These are phyloP conservation scores for Silene uniflora DNA, from an alignment of 148 eudicot species.

Conservation along the genomic window DNA sequence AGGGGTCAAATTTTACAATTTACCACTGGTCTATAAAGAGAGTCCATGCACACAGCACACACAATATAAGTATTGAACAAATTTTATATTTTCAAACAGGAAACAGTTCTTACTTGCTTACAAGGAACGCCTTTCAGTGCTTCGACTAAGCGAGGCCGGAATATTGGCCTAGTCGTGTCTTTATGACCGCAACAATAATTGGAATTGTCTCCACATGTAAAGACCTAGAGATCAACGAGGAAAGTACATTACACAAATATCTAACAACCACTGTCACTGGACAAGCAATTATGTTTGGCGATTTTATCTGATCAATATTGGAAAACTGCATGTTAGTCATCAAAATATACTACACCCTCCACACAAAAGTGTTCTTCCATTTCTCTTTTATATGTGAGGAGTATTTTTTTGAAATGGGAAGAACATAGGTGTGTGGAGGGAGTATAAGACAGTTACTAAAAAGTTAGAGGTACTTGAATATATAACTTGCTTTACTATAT, in stretches of 20 bases:
- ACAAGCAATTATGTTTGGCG: not conserved
- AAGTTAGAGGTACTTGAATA: no score
- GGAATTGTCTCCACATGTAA: conserved; percentile 95
- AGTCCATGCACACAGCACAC: not conserved
- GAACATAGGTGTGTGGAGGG: no score
- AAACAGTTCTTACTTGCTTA: conserved; percentile 56
- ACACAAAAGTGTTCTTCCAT: no score
- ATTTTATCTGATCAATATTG: no score
- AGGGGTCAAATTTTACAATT: not conserved
- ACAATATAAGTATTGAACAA: not conserved
- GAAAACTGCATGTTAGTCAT: no score
- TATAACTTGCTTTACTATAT: no score
- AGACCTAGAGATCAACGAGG: conserved; percentile 48
- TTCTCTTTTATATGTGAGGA: no score
- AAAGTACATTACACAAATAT: not conserved
- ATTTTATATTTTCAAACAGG: not conserved
- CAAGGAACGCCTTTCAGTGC: conserved; percentile 74
- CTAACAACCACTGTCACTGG: not conserved
- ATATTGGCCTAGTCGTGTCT: conserved; percentile 81
- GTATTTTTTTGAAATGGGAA: no score
- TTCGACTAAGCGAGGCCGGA: conserved; percentile 80
- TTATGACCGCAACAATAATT: conserved; percentile 85
- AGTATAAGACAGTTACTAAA: no score
- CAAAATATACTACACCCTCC: no score
- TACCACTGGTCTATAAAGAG: not conserved